phyloP scores from a whole-genome alignment of 352 stramenopile genomes.

The Lagenidium giganteum region DNA sequence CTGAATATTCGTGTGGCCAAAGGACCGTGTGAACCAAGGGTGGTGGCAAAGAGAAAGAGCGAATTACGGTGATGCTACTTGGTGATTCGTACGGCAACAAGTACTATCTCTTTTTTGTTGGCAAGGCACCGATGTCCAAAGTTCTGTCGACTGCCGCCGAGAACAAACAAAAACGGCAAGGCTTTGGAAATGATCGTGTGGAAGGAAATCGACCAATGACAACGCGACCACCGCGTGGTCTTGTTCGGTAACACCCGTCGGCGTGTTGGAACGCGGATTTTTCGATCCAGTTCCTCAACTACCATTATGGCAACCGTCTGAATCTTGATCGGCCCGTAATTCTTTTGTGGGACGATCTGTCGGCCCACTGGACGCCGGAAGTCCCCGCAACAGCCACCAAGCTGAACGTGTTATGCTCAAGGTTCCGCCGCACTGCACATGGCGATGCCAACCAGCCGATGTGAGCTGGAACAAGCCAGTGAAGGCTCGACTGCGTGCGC shows the following conservation, averaged over 20 bases:
- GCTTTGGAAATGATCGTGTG: constrained; percentile 10
- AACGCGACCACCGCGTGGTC: not conserved
- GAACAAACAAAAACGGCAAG: constrained; percentile 9
- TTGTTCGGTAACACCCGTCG: constrained; percentile 14
- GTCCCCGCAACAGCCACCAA: constrained; percentile 1
- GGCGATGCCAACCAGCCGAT: constrained; percentile 7
- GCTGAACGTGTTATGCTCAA: not conserved
- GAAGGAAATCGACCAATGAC: constrained; percentile 2
- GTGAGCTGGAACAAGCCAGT: constrained; percentile 5
- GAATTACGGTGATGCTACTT: too few species aligned
- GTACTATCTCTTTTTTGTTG: constrained; percentile 15
- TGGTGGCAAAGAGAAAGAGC: too few species aligned
- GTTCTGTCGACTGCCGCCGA: too few species aligned
- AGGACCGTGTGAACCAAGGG: too few species aligned
- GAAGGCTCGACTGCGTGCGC: not conserved
- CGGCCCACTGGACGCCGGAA: constrained; percentile 3
- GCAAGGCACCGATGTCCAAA: constrained; percentile 4
- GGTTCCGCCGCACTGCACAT: constrained; percentile 3
- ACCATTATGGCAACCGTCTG: constrained; percentile 4
- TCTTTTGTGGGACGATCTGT: constrained; percentile 12
- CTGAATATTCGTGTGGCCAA: too few species aligned
- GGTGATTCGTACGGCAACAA: constrained; percentile 13
- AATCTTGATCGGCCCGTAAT: constrained; percentile 2
- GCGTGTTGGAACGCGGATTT: constrained; percentile 13
- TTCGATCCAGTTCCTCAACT: constrained; percentile 1